Evolutionary conservation across 108 stramenopile genomes (phyloP).

Genomic region (Skeletonema potamos): DNA sequence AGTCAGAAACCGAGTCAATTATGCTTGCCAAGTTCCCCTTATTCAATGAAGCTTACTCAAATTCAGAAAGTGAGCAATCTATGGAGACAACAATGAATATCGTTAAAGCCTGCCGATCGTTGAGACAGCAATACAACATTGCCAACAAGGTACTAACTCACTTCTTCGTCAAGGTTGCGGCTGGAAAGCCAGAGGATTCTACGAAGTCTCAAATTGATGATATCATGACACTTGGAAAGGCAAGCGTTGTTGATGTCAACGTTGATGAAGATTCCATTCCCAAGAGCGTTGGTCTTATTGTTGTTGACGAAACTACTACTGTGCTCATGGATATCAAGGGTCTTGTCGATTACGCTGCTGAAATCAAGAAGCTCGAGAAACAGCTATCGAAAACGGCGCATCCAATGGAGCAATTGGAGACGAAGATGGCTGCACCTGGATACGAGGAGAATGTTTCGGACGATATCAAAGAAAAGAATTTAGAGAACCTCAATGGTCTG

Average conservation of each 20-base stretch:
- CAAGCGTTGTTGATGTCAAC: conserved; percentile 67
- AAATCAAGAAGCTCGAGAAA: conserved; percentile 90
- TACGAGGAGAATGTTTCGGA: conserved; percentile 79
- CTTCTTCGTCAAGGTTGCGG: conserved; percentile 78
- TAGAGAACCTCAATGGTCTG: conserved; percentile 67
- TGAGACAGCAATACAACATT: conserved; percentile 85
- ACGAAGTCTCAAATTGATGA: conserved; percentile 60
- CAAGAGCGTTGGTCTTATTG: conserved; percentile 70
- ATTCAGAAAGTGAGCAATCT: conserved; percentile 61
- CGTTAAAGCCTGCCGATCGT: conserved; percentile 81
- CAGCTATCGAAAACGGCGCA: conserved; percentile 57
- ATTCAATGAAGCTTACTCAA: conserved; percentile 54
- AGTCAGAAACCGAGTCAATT: conserved; percentile 83
- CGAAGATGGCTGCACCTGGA: conserved; percentile 69
- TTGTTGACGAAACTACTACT: conserved; percentile 83
- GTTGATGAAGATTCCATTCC: conserved; percentile 58
- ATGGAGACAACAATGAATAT: conserved; percentile 85
- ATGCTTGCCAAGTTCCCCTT: conserved; percentile 95
- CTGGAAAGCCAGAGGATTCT: conserved; percentile 47
- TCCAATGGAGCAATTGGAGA: conserved; percentile 59
- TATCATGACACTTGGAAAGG: conserved; percentile 83
- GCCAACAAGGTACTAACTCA: conserved; percentile 79
- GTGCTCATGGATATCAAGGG: conserved; percentile 94
- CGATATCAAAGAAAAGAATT: conserved; percentile 60
- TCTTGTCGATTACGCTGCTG: conserved; percentile 93